Conservation (phyloP, 495 filamentous ascomycete species). For the Lasiosphaeria ovina region DNA sequence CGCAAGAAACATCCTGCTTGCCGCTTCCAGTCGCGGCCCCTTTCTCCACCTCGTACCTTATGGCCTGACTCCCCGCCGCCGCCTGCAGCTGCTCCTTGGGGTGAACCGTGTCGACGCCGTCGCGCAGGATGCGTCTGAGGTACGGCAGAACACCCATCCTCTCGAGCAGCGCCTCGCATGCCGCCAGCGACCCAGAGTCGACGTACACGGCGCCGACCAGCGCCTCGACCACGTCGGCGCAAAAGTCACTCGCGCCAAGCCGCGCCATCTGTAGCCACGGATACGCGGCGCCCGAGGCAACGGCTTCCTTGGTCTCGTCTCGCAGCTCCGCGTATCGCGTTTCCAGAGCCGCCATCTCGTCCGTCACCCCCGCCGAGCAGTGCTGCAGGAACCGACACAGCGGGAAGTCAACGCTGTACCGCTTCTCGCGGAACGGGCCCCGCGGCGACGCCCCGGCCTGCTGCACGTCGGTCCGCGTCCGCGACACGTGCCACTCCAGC, state of each 20-base stretch:
- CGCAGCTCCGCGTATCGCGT: conserved; percentile 43
- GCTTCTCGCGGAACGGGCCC: not conserved
- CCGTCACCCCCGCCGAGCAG: conserved; percentile 32
- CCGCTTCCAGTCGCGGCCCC: not conserved
- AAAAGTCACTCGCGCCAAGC: conserved; percentile 63
- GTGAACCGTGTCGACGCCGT: conserved; percentile 56
- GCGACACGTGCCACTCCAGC: conserved; percentile 39
- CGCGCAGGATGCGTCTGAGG: conserved; percentile 51
- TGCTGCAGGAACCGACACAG: conserved; percentile 61
- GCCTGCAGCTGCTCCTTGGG: conserved; percentile 51
- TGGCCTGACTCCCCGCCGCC: not conserved
- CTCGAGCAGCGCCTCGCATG: conserved; percentile 54
- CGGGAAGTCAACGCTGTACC: conserved; percentile 23
- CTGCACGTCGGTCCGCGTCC: conserved; percentile 17
- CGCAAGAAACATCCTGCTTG: not conserved
- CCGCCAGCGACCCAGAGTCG: conserved; percentile 58
- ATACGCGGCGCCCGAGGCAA: conserved; percentile 47
- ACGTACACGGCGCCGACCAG: conserved; percentile 69
- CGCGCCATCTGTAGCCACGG: conserved; percentile 63
- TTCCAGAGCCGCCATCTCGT: conserved; percentile 35
- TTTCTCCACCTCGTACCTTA: not conserved
- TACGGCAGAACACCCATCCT: conserved; percentile 56
- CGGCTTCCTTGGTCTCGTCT: conserved; percentile 39
- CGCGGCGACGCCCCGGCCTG: not conserved
- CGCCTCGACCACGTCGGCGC: conserved; percentile 73